Base-by-base conservation (phyloP, 1,284 basidiomycete genomes). In the Grifola frondosa region DNA sequence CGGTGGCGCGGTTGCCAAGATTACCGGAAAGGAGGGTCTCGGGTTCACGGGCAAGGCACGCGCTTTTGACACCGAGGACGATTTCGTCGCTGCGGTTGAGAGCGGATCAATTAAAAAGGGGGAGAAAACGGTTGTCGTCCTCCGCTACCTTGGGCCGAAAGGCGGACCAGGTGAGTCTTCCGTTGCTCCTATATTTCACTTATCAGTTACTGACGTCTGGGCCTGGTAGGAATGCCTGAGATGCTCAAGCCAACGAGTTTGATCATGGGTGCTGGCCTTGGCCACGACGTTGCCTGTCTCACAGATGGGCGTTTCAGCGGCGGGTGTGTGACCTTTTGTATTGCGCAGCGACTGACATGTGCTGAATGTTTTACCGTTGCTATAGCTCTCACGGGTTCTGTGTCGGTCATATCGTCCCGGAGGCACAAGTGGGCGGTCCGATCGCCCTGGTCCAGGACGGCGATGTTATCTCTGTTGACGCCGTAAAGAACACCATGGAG, bases 281-380 rank as follows among this genome's bases (percentile, higher is more conserved):
- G 92, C 9, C 68, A 86, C 50, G 90, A 93, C 53, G 91, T 94
- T 31, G 93, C 93, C 25, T 92, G 89, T 63, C 70, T 97, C 52
- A 97, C 93, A 13, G 93, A 97, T 68, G 93, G 94, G 38, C 82
- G 93, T 50, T 97, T 97, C 74, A 92, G 88, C 56, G 94, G 93
- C 66, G 93, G 89, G 86, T 91, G 55, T 63, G 80, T 68, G 6
- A 9, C 23, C 24, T 15, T 44, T 45, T 46, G 41, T 37, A 46
- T 43, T 34, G 30, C 42, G 50, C 21, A 24, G 19, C 25, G 10
- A 33, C 31, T 24, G 21, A 4, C 26, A 13, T 39, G 24, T 19
- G 11, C 25, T 42, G 10, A 45, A 23, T 28, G 11, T 10, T 28
- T 30, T 30, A 32, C 48, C 48, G 44, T 45, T 46, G 33, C 42